Evolutionary conservation across 2,329 filamentous ascomycete genomes (phyloP), one percentile per base, ranked within the genome.

Genomic region (Cercospora citrullina): DNA sequence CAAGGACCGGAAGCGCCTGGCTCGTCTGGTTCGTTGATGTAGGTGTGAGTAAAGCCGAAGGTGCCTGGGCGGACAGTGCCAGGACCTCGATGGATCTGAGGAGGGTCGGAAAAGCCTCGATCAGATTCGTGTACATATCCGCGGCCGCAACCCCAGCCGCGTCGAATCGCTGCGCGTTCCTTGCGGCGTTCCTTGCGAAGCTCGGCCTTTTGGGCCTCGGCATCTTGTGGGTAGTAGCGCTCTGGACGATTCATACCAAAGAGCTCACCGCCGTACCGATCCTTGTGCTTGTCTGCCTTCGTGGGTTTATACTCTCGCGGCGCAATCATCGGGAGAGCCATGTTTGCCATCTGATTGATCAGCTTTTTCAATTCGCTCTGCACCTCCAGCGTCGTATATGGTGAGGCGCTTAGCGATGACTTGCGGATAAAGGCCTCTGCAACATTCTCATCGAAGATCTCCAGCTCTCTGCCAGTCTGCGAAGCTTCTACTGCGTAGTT

Each of bases 301-400:
- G 28, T 18, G 9, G 21, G 45, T 1, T 26, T 33, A 21, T 60
- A 68, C 1, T 57, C 62, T 3, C 26, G 61, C 7, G 53, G 28
- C 4, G 45, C 62, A 8, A 68, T 30, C 30, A 60, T 30, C 0
- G 61, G 61, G 1, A 60, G 60, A 6, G 65, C 60, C 16, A 48
- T 1, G 10, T 60, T 42, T 2, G 53, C 65, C 33, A 67, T 67
- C 23, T 67, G 31, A 2, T 53, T 59, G 36, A 67, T 21, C 16
- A 60, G 26, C 53, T 53, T 67, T 51, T 67, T 67, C 23, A 64
- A 4, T 5, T 64, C 60, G 6, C 59, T 60, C 14, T 60, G 45
- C 5, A 63, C 60, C 16, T 45, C 21, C 1, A 63, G 14, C 10
- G 18, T 30, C 0, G n/a, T 21, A 6, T 60, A 42, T 8, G 51